These are phyloP conservation scores for Dipteronia dyeriana DNA, from an alignment of 345 rosid genomes.

Conservation along the genomic window DNA sequence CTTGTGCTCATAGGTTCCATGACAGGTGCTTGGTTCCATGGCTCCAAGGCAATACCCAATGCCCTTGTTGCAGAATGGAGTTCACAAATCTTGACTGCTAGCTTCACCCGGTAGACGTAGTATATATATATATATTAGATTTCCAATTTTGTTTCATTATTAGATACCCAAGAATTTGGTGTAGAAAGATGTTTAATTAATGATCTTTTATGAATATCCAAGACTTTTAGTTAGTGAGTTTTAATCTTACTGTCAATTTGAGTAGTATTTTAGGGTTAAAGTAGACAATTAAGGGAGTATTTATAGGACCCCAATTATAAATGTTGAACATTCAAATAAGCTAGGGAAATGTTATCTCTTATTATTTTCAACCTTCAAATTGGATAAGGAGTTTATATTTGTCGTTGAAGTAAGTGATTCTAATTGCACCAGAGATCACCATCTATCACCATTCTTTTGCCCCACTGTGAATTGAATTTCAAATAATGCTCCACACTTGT, in stretches of 20 bases:
- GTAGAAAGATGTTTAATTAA: not conserved
- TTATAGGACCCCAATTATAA: not conserved
- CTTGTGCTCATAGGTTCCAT: conserved; percentile 78
- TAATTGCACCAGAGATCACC: conserved; percentile 1
- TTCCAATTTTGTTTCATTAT: not conserved
- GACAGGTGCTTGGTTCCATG: conserved; percentile 65
- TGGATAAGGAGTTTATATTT: not conserved
- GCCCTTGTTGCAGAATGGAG: conserved; percentile 76
- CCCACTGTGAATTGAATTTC: conserved; percentile 10
- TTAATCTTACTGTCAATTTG: too few relatives aligned
- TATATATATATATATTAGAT: not conserved
- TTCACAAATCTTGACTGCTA: conserved; percentile 14
- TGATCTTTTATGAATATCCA: not conserved
- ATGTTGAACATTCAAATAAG: not conserved
- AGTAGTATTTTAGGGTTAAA: too few relatives aligned
- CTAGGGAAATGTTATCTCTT: not conserved
- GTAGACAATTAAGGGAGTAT: not conserved
- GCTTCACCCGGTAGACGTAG: not conserved
- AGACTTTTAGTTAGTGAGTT: not conserved
- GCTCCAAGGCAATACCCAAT: conserved; percentile 56
- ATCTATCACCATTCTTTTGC: not conserved
- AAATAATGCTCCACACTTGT: conserved; percentile 16
- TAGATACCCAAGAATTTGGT: too few relatives aligned
- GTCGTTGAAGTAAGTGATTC: not conserved
- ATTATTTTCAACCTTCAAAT: conserved; percentile 16